Base-by-base conservation (phyloP, 2,329 filamentous ascomycete species). In the Aspergillus pseudoglaucus region DNA sequence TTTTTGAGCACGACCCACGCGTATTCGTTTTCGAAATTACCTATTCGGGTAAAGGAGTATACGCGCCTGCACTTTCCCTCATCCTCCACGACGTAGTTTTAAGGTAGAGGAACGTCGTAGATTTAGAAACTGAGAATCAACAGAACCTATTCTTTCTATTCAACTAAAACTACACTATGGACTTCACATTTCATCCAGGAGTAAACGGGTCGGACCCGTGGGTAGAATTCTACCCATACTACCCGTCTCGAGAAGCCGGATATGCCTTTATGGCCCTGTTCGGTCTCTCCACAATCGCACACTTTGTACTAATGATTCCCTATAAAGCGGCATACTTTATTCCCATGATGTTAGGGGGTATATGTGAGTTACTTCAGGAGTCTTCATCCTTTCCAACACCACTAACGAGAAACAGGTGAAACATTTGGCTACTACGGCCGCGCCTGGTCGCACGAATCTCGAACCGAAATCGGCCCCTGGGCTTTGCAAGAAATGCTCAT, bases 401-500 rank as follows among this genome's bases (percentile, higher is more conserved):
- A 35, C 10, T 22, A 30, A 37, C 12, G 14, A 42, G 22, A 2
- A 22, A 27, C 30, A 67, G 65, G 64, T 38, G 65, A 67, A 56
- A 54, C 59, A 47, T 64, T 67, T 30, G 66, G 67, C 23, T 69
- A 69, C 50, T 63, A 65, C 44, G 65, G 62, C 38, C 59, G 65
- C 23, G 63, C 64, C n/a, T 58, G 60, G 55, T 63, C 65, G 0
- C 65, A 69, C 42, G 40, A 63, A 41, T 45, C 56, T 47, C 51
- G 48, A 20, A 58, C 56, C 0, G 48, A 54, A 1, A 62, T 63
- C 25, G 43, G 43, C 0, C 52, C 66, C 1, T 73, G 64, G 59
- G 60, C 63, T 0, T 59, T 68, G 1, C 70, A 73, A 47, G 60
- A 63, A 25, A 61, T 72, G 47, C 58, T 68, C 20, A 63, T 71